Evolutionary conservation across 441 rosid genomes (phyloP).

Genomic region (Euphorbia corollata): DNA sequence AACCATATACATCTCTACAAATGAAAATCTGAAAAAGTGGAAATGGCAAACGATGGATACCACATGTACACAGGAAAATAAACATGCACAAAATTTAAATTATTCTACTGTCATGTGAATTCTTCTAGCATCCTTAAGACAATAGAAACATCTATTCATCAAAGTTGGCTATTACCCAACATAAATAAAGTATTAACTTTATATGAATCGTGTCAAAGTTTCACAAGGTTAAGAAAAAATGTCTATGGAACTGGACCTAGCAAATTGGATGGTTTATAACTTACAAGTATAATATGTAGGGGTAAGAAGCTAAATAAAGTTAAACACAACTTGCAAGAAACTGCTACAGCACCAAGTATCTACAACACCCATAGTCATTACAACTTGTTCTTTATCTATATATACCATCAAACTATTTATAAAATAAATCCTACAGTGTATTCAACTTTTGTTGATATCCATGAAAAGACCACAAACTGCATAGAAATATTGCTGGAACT

Average conservation of each 20-base stretch:
- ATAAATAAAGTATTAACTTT: background rate
- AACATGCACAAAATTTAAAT: background rate
- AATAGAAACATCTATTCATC: background rate
- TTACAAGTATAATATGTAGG: conserved; percentile 10
- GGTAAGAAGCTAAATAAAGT: background rate
- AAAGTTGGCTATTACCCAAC: background rate
- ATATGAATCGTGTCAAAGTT: background rate
- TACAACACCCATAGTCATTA: background rate
- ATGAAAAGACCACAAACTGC: background rate
- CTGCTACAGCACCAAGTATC: background rate
- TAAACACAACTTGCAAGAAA: too few species aligned
- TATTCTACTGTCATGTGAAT: background rate
- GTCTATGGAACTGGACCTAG: background rate
- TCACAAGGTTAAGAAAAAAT: background rate
- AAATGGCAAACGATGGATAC: too few species aligned
- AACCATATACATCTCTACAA: too few species aligned
- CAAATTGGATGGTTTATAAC: conserved; percentile 2
- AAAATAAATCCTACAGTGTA: background rate
- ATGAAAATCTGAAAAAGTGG: too few species aligned
- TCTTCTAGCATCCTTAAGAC: background rate
- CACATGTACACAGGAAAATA: too few species aligned
- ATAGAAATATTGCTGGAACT: background rate
- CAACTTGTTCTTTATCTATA: background rate
- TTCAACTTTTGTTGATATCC: background rate
- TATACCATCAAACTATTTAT: background rate